Conservation (phyloP, 768 basidiomycete genomes). For the Mycena albidolilacea region DNA sequence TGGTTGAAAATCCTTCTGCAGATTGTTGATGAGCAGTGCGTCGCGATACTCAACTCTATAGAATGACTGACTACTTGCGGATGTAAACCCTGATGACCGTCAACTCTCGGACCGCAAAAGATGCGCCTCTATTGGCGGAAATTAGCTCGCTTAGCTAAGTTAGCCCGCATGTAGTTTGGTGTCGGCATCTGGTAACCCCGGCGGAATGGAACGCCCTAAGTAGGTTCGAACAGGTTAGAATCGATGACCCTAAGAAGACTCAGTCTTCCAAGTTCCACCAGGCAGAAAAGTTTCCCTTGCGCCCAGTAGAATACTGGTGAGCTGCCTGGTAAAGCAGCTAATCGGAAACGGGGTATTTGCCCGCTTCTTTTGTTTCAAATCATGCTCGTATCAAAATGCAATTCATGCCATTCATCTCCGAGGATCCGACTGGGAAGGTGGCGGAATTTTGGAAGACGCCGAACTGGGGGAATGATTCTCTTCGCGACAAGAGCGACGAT, state of each 20-base stretch:
- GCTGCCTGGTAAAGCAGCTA: slow-evolving; percentile 60
- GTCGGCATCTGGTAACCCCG: slow-evolving; percentile 58
- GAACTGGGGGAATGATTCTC: slow-evolving; percentile 56
- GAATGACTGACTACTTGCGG: slow-evolving; percentile 62
- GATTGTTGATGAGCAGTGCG: slow-evolving; percentile 46
- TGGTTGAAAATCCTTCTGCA: neutral
- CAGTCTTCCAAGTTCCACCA: slow-evolving; percentile 55
- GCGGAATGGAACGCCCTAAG: slow-evolving; percentile 59
- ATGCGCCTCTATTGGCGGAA: slow-evolving; percentile 60
- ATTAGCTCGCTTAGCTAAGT: no score
- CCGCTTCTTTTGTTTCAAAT: neutral
- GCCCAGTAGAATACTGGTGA: slow-evolving; percentile 61
- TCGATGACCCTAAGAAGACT: slow-evolving; percentile 51
- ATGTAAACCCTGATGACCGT: slow-evolving; percentile 62
- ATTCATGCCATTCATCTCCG: slow-evolving; percentile 67
- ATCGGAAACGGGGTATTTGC: slow-evolving; percentile 70
- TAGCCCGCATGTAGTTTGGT: slow-evolving; percentile 60
- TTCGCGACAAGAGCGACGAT: no score
- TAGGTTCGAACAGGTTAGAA: slow-evolving; percentile 41
- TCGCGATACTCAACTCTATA: slow-evolving; percentile 60
- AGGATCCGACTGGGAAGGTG: slow-evolving; percentile 63
- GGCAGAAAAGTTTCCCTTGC: slow-evolving; percentile 66
- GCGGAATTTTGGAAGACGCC: slow-evolving; percentile 74
- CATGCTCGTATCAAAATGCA: slow-evolving; percentile 62
- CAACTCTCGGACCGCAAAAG: slow-evolving; percentile 58